Evolutionary conservation across 768 basidiomycete genomes (phyloP).

Genomic region (Trametes cingulata): DNA sequence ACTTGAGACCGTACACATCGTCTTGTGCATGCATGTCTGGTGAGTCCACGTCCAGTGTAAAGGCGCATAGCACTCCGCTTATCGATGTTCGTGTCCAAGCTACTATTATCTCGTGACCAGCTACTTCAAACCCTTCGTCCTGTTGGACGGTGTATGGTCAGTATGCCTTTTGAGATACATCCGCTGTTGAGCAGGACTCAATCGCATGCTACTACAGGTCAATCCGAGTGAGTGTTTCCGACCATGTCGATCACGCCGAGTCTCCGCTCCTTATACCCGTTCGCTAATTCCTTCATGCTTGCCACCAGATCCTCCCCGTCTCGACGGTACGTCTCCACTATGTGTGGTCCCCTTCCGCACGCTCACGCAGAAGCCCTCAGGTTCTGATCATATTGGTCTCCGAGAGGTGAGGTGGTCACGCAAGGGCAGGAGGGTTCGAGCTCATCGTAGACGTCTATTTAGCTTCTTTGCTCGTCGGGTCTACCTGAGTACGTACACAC

Average conservation of each 20-base stretch:
- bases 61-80: no score
- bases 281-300: neutral
- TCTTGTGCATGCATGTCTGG: constrained; percentile 7
- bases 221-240: neutral
- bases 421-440: no score
- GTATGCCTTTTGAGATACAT: no score
- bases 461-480: constrained; percentile 12
- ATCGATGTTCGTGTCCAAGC: neutral
- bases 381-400: constrained; percentile 2
- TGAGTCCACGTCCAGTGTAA: neutral
- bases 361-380: neutral
- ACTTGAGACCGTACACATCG: constrained; percentile 5
- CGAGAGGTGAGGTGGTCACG: neutral
- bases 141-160: neutral
- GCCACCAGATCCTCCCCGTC: neutral
- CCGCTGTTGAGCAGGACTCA: neutral
- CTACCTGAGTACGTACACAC: constrained; percentile 3
- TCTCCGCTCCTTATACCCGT: no score
- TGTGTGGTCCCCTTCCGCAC: no score
- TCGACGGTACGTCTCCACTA: neutral
- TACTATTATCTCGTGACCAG: constrained; percentile 8
- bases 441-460: neutral
- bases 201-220: neutral
- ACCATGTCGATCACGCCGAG: neutral
- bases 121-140: constrained; percentile 6